Evolutionary conservation across 2,329 filamentous ascomycete genomes (phyloP).

Genomic region (Calonectria pauciramosa): DNA sequence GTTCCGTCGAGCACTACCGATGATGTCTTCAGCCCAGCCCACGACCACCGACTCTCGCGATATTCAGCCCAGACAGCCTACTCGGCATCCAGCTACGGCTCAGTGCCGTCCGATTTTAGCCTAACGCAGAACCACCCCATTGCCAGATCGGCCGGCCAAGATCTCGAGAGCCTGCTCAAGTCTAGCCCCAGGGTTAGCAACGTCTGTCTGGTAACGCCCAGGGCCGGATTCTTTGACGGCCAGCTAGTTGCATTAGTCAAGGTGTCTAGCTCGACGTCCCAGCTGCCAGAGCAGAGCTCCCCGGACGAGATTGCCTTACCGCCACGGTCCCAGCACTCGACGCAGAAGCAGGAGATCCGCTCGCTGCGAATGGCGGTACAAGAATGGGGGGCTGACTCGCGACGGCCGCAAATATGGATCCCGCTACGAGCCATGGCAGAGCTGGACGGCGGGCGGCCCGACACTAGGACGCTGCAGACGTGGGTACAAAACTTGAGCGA

Average conservation of each 20-base stretch:
- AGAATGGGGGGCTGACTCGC: conserved; percentile 49
- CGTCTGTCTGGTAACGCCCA: conserved; percentile 60
- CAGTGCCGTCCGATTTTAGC: conserved; percentile 13
- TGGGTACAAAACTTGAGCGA: conserved; percentile 69
- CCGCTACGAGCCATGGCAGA: conserved; percentile 61
- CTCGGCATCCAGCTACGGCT: conserved; percentile 34
- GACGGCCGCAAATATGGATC: conserved; percentile 63
- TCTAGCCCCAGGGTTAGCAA: conserved; percentile 56
- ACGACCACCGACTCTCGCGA: neutral
- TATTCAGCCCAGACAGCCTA: neutral
- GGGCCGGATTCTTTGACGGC: conserved; percentile 64
- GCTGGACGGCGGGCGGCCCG: conserved; percentile 54
- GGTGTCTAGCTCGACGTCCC: conserved; percentile 42
- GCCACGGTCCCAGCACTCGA: conserved; percentile 53
- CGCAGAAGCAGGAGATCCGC: conserved; percentile 58
- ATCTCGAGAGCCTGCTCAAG: conserved; percentile 55
- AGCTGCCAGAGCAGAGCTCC: conserved; percentile 48
- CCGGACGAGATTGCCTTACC: conserved; percentile 29
- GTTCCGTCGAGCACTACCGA: conserved; percentile 4
- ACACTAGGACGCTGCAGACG: conserved; percentile 62
- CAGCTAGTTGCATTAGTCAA: conserved; percentile 63
- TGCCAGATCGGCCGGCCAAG: conserved; percentile 21
- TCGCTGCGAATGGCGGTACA: conserved; percentile 57
- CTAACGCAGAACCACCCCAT: neutral
- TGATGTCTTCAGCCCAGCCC: conserved; percentile 23